Evolutionary conservation across 1,284 basidiomycete species (phyloP), one percentile per base, ranked within the genome.

Genomic region (Acaromyces ingoldii): DNA sequence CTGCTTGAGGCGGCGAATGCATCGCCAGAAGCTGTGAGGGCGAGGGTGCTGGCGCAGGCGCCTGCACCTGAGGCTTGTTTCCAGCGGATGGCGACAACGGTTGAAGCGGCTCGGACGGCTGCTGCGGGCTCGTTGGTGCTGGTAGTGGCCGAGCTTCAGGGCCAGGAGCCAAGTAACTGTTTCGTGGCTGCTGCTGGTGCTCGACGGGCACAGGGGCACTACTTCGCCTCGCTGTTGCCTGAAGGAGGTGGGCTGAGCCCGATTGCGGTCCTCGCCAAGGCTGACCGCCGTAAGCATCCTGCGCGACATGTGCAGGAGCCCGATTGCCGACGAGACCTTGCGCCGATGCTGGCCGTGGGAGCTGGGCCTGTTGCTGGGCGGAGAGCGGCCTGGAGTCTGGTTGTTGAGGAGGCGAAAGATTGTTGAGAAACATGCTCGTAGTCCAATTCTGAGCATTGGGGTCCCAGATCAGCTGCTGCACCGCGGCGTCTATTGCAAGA

Each of bases 71-170:
- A n/a, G 5, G 41, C 19, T 31, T 21, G n/a, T 6, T 34, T 29
- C 26, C 24, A 17, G 36, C 24, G 36, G 24, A 37, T 37, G 24
- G 36, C 36, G 17, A 31, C 29, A 17, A 42, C 15, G 13, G 39
- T 17, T 13, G 39, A 26, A 24, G 39, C 15, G 21, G 39, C n/a
- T 42, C 24, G 13, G 9, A 42, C 5, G 21, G 39, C 21, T n/a
- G 22, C 43, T 31, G 3, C 19, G 40, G n/a, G 25, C 22, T 43
- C 24, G 38, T 29, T 45, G 48, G 17, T 52, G 50, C 11, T 53
- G 49, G 24, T 6, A 22, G 22, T 19, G 17, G 19, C 28, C 22
- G 3, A 15, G 4, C 15, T 37, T 47, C 33, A 11, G 29, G 38
- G 15, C 46, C 38, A 19, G 3, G 38, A 15, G 36, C 31, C 22